Percentiles rank a stretch among this genome's conserved stretches.
Evolutionary conservation across 2,329 filamentous ascomycete species (phyloP).

Genomic region (Diaporthe vaccinii): DNA sequence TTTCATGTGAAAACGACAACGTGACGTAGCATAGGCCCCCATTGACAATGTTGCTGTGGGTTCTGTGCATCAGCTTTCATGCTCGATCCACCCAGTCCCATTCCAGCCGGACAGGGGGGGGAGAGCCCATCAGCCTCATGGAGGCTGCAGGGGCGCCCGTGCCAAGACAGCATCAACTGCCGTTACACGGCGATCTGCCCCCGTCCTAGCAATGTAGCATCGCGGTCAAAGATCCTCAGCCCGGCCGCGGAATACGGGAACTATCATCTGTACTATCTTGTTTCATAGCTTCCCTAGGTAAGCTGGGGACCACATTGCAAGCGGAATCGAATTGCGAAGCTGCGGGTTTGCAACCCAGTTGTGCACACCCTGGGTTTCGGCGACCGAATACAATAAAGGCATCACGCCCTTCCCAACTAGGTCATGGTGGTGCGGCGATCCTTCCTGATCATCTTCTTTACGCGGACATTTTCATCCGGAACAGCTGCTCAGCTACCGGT

Average conservation of each 20-base stretch:
- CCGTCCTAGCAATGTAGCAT: conserved; percentile 30
- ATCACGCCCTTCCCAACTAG: conserved; percentile 28
- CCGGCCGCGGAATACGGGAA: conserved; percentile 24
- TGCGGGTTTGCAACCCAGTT: background rate
- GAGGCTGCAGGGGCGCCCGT: background rate
- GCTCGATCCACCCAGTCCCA: background rate
- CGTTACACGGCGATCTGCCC: conserved; percentile 12
- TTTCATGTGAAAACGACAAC: conserved; percentile 8
- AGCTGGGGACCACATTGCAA: conserved; percentile 2
- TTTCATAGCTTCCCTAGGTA: conserved; percentile 6
- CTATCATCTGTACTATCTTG: conserved; percentile 30
- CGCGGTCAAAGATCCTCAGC: conserved; percentile 12
- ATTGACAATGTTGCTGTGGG: background rate
- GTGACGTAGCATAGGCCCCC: background rate
- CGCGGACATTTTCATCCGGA: background rate
- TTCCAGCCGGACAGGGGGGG: background rate
- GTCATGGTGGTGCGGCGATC: conserved; percentile 10
- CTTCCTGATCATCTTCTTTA: conserved; percentile 20
- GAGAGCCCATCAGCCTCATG: conserved; percentile 4
- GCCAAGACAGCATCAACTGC: conserved; percentile 31
- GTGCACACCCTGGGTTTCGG: conserved; percentile 13
- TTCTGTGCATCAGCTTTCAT: conserved; percentile 21
- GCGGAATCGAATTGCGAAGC: conserved; percentile 17
- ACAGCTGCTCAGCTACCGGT: conserved; percentile 19
- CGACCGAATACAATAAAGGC: conserved; percentile 29